These are phyloP conservation scores for Stachybotrys echinatus DNA, from an alignment of 2,329 filamentous ascomycete species.

Conservation along the genomic window DNA sequence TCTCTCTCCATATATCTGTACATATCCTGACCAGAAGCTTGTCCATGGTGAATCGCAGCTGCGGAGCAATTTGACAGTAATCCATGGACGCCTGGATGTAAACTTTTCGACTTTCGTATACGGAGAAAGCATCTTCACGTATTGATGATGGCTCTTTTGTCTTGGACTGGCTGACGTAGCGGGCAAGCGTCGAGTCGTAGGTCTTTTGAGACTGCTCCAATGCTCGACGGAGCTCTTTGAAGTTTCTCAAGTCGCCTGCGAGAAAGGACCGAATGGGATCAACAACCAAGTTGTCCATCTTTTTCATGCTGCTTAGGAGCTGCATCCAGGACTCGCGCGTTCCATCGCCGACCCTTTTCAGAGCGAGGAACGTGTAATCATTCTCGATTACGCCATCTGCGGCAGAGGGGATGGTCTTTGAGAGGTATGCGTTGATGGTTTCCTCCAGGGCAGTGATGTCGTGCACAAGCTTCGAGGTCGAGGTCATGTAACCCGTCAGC, in stretches of 20 bases:
- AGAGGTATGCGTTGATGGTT: constrained; percentile 70
- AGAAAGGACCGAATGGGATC: constrained; percentile 81
- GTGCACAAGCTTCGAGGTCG: constrained; percentile 50
- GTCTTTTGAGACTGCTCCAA: constrained; percentile 78
- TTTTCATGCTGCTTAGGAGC: constrained; percentile 67
- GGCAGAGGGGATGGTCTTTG: constrained; percentile 68
- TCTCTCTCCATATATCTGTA: constrained; percentile 82
- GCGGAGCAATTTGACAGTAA: constrained; percentile 82
- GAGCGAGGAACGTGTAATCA: constrained; percentile 85
- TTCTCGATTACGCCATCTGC: constrained; percentile 87
- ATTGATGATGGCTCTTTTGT: constrained; percentile 88
- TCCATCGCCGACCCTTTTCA: constrained; percentile 80
- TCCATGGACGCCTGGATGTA: constrained; percentile 93
- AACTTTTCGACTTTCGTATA: constrained; percentile 85
- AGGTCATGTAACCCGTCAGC: constrained; percentile 62
- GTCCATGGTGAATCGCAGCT: constrained; percentile 78
- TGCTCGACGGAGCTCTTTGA: constrained; percentile 75
- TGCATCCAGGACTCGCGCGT: constrained; percentile 84
- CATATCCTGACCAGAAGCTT: constrained; percentile 81
- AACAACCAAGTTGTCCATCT: constrained; percentile 69
- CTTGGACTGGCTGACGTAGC: constrained; percentile 82
- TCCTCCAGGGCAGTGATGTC: constrained; percentile 72
- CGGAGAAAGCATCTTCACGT: constrained; percentile 90
- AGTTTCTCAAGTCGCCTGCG: constrained; percentile 70
- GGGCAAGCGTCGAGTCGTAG: constrained; percentile 75